Evolutionary conservation across 164 flowering plant genomes (phyloP).

Genomic region (Vitis labrusca): DNA sequence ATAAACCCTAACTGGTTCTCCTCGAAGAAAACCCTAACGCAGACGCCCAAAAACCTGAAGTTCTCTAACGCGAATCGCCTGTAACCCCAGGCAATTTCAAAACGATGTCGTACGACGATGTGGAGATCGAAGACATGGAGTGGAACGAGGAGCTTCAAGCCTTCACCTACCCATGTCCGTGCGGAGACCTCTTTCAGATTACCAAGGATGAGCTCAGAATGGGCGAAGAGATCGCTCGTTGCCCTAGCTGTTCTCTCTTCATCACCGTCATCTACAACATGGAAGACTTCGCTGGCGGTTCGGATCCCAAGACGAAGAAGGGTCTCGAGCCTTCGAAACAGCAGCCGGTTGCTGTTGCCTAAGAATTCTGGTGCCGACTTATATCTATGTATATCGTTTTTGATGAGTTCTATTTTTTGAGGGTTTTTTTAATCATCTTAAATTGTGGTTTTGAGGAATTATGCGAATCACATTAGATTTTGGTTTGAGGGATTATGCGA

Average conservation of each 20-base stretch:
- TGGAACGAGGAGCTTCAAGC: slow-evolving; percentile 86
- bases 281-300: slow-evolving; percentile 63
- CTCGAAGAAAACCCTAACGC: too few relatives aligned
- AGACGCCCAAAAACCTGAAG: too few relatives aligned
- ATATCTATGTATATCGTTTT: too few relatives aligned
- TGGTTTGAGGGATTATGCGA: too few relatives aligned
- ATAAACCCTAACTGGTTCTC: too few relatives aligned
- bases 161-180: slow-evolving; percentile 90
- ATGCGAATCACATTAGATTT: too few relatives aligned
- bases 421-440: too few relatives aligned
- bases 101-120: slow-evolving; percentile 94
- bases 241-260: slow-evolving; percentile 96
- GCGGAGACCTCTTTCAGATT: slow-evolving; percentile 94
- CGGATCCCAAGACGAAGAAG: slow-evolving; percentile 27
- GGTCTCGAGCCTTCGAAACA: slow-evolving; percentile 35
- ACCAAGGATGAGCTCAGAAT: slow-evolving; percentile 72
- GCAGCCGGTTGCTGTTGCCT: slow-evolving; percentile 66
- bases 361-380: neutral
- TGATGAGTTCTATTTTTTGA: too few relatives aligned
- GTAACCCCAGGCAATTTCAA: neutral
- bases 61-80: too few relatives aligned
- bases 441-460: too few relatives aligned
- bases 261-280: slow-evolving; percentile 84
- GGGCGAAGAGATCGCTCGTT: slow-evolving; percentile 93
- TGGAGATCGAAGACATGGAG: slow-evolving; percentile 98